Conservation (phyloP, 768 basidiomycete genomes). For the Mycena venus region DNA sequence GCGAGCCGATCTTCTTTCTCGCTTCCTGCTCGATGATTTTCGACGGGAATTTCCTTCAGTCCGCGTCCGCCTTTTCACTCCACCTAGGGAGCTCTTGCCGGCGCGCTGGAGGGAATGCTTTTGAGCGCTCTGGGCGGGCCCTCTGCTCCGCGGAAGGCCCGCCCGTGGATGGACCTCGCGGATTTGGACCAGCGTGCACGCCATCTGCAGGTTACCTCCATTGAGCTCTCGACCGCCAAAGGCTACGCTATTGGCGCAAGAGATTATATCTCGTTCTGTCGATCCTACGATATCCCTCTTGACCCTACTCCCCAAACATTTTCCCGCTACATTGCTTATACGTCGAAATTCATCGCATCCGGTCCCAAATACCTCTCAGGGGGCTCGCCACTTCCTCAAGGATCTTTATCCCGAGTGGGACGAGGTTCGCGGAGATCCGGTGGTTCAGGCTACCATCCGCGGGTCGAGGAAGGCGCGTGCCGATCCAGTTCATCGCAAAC, state of each 20-base stretch:
- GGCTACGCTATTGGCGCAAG: conserved; percentile 37
- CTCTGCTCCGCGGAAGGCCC: conserved; percentile 12
- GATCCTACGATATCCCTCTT: conserved; percentile 24
- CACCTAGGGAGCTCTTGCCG: conserved; percentile 35
- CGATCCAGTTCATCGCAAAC: conserved; percentile 38
- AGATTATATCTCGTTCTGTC: conserved; percentile 38
- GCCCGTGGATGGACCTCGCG: conserved; percentile 24
- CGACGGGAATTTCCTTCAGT: conserved; percentile 27
- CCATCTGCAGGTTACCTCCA: conserved; percentile 36
- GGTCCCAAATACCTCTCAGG: conserved; percentile 39
- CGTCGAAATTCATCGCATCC: conserved; percentile 31
- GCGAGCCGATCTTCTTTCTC: too few relatives aligned
- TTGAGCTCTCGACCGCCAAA: conserved; percentile 31
- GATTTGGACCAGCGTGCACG: conserved; percentile 31
- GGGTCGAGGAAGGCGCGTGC: conserved; percentile 35
- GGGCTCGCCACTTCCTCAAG: conserved; percentile 38
- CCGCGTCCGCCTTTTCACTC: conserved; percentile 34
- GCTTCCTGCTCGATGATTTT: conserved; percentile 33
- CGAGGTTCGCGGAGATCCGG: conserved; percentile 23
- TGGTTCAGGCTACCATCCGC: conserved; percentile 35
- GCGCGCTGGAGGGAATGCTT: too few relatives aligned
- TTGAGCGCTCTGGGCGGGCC: conserved; percentile 27
- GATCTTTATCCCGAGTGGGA: conserved; percentile 42
- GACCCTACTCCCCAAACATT: conserved; percentile 37
- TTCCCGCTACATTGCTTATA: conserved; percentile 38